Base-by-base conservation (phyloP, 495 filamentous ascomycete species). In the Endocarpon pusillum region DNA sequence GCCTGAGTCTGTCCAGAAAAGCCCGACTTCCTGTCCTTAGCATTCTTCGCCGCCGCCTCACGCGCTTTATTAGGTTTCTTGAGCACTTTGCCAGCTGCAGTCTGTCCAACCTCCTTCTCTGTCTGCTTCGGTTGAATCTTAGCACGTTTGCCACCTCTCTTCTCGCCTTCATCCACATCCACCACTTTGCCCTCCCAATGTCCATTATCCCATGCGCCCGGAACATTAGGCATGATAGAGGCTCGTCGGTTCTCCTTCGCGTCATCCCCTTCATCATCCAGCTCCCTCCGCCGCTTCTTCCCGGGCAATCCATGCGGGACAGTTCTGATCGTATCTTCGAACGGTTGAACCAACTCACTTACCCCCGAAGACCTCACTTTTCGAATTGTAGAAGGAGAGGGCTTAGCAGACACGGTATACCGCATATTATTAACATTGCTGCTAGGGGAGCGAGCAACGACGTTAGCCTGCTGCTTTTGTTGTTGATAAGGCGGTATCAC, bases 261-360 rank as follows among this genome's bases (percentile, higher is more conserved):
- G 38, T 67, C 67, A 41, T 67, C 63, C 19, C 51, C 57, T 32
- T 45, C 57, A 19, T 49, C 55, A 14, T 17, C 19, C 5, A 17
- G 19, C 12, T 17, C 12, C 24, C 66, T 55, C 28, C 60, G 58
- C 24, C 67, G 59, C 49, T 71, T 73, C 59, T 73, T 71, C 52
- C 63, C 71, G 1, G 49, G 41, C 48, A 73, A 64, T 22, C 69
- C 69, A 40, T 72, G 68, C 3, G 68, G 63, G 19, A 67, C 47
- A 3, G 52, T 44, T 19, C 44, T 32, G 12, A 51, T 40, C 4
- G 61, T 59, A 15, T 51, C 57, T 29, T 54, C n/a, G n/a, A n/a
- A n/a, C n/a, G n/a, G n/a, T n/a, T n/a, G n/a, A n/a, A n/a, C n/a
- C n/a, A n/a, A n/a, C n/a, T n/a, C n/a, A n/a, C n/a, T n/a, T n/a